Conservation (phyloP, 2,329 filamentous ascomycete species). For the Colletotrichum zoysiae region DNA sequence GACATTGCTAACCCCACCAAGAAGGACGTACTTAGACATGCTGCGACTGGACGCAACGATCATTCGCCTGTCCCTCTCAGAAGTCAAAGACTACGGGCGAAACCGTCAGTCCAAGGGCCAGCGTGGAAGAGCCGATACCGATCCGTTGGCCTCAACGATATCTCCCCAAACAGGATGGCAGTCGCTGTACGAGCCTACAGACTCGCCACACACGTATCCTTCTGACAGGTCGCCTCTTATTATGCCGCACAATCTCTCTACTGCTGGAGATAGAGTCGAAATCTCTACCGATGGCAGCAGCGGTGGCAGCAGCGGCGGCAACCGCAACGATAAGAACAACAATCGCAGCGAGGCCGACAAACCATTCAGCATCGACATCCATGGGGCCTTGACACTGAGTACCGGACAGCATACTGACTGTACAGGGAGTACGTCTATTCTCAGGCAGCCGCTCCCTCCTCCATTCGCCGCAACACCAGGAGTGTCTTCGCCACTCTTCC, state of each 20-base stretch:
- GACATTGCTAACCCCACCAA: too few relatives aligned
- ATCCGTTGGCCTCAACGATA: background rate
- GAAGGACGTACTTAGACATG: constrained; percentile 49
- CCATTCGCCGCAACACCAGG: constrained; percentile 20
- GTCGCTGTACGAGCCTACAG: background rate
- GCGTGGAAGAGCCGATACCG: background rate
- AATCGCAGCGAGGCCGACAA: background rate
- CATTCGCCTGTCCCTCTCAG: constrained; percentile 55
- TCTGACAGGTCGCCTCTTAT: background rate
- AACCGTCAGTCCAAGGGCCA: background rate
- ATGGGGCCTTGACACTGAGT: background rate
- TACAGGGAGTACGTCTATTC: background rate
- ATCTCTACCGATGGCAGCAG: background rate
- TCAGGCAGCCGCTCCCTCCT: constrained; percentile 49
- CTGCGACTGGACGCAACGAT: constrained; percentile 56
- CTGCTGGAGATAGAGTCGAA: background rate
- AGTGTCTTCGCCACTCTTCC: background rate
- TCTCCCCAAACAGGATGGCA: background rate
- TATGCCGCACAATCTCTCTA: background rate
- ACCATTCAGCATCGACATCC: background rate
- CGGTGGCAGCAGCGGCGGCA: background rate
- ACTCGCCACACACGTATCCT: background rate
- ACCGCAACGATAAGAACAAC: background rate
- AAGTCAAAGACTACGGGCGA: constrained; percentile 44
- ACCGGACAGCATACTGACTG: background rate